phyloP scores from a whole-genome alignment of 2,329 filamentous ascomycete species.

The Hirsutella thompsonii region DNA sequence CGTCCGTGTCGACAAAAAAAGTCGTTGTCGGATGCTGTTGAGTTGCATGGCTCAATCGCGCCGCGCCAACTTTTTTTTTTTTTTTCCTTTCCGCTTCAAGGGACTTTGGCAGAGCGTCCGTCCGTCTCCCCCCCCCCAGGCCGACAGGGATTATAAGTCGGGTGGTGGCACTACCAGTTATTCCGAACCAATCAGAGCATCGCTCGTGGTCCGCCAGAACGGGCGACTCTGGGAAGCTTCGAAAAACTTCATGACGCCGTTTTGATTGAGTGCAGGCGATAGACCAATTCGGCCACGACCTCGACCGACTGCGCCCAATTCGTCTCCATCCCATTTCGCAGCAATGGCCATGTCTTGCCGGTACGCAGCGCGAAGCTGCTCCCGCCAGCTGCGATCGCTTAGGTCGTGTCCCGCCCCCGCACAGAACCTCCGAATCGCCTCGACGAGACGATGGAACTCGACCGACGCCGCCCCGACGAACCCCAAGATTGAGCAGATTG shows the following conservation, averaged over 20 bases:
- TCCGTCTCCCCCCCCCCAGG: neutral
- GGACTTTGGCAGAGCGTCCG: too few relatives aligned
- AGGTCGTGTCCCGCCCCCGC: conserved; percentile 32
- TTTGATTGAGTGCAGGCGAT: too few relatives aligned
- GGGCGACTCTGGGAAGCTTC: conserved; percentile 16
- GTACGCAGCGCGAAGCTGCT: conserved; percentile 51
- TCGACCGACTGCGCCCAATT: neutral
- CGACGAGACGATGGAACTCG: conserved; percentile 65
- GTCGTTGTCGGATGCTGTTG: conserved; percentile 13
- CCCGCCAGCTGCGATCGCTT: conserved; percentile 44
- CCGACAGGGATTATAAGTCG: conserved; percentile 12
- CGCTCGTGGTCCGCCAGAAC: conserved; percentile 6
- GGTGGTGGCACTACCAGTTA: conserved; percentile 17
- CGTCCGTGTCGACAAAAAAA: conserved; percentile 16
- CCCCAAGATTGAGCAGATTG: conserved; percentile 88
- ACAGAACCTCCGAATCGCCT: conserved; percentile 31
- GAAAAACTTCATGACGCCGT: conserved; percentile 23
- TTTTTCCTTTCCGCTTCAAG: conserved; percentile 13
- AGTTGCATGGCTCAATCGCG: conserved; percentile 6
- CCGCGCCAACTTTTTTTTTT: conserved; percentile 9
- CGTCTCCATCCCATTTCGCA: conserved; percentile 15
- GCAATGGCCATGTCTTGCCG: conserved; percentile 52
- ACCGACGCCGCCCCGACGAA: conserved; percentile 57
- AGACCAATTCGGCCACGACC: neutral
- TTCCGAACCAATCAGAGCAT: conserved; percentile 23